A percentile compares a stretch with the other conserved stretches of the same genome.
These are phyloP conservation scores for Mollisia scopiformis DNA, from an alignment of 2,329 filamentous ascomycete species.

Conservation along the genomic window DNA sequence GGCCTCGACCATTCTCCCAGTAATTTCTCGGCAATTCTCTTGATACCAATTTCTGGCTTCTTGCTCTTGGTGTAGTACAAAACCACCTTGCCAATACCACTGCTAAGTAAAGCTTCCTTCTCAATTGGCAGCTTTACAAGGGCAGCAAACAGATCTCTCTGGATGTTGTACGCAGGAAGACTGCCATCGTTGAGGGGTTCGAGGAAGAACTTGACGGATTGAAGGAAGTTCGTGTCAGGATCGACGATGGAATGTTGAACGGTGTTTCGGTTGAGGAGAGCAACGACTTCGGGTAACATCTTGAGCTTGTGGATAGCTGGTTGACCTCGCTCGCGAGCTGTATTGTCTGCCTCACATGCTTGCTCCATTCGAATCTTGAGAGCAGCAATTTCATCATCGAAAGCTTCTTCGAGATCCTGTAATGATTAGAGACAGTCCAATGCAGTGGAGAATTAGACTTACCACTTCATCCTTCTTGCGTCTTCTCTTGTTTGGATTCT, in stretches of 20 bases:
- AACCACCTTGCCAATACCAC: slow-evolving; percentile 93
- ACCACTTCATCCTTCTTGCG: slow-evolving; percentile 88
- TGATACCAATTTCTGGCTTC: slow-evolving; percentile 84
- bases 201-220: slow-evolving; percentile 95
- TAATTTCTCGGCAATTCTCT: slow-evolving; percentile 90
- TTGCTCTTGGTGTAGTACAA: slow-evolving; percentile 97
- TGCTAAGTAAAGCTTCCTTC: slow-evolving; percentile 87
- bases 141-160: slow-evolving; percentile 87
- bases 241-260: slow-evolving; percentile 85
- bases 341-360: slow-evolving; percentile 85
- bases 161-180: slow-evolving; percentile 94
- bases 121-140: slow-evolving; percentile 82
- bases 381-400: slow-evolving; percentile 86
- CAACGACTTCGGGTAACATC: slow-evolving; percentile 87
- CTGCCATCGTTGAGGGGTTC: slow-evolving; percentile 94
- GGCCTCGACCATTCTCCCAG: slow-evolving; percentile 94
- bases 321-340: slow-evolving; percentile 75
- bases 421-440: slow-evolving; percentile 4
- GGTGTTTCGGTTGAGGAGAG: slow-evolving; percentile 86
- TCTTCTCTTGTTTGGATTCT: slow-evolving; percentile 68
- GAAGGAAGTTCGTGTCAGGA: slow-evolving; percentile 91
- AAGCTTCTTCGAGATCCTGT: slow-evolving; percentile 85
- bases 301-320: slow-evolving; percentile 92
- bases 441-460: slow-evolving; percentile 40
- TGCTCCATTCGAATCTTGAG: slow-evolving; percentile 90